Conservation (phyloP, 2,329 filamentous ascomycete genomes). For the Pseudogymnoascus sp. region DNA sequence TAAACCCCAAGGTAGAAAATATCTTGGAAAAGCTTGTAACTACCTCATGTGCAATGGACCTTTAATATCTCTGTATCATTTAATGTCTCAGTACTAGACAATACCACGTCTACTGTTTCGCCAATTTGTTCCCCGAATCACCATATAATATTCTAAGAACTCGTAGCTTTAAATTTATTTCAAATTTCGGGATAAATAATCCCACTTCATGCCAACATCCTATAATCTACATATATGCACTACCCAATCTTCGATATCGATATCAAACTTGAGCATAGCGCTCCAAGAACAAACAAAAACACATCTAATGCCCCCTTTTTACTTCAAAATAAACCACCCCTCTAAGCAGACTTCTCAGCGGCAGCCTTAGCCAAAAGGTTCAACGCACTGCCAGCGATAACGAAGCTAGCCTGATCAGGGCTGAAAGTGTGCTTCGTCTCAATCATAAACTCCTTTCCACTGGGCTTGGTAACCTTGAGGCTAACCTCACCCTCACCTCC, state of each 20-base stretch:
- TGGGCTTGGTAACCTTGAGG: conserved; percentile 55
- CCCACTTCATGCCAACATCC: neutral
- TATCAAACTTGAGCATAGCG: neutral
- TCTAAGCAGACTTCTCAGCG: conserved; percentile 7
- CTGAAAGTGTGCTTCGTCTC: conserved; percentile 82
- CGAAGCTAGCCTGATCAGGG: conserved; percentile 83
- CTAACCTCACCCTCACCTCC: conserved; percentile 71
- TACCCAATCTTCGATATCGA: neutral
- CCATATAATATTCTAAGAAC: neutral
- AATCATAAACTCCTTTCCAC: conserved; percentile 59
- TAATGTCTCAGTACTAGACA: neutral
- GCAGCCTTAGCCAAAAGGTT: conserved; percentile 68
- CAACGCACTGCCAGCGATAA: conserved; percentile 86
- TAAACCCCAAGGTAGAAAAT: neutral
- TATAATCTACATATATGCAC: neutral
- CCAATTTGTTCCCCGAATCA: too few species aligned
- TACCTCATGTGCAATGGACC: neutral
- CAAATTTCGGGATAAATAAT: neutral
- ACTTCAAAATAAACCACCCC: neutral
- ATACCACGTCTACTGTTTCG: neutral
- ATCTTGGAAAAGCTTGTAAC: neutral
- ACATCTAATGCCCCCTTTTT: neutral
- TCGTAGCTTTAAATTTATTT: neutral
- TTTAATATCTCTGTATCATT: neutral
- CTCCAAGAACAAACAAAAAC: neutral